A percentile compares a stretch with the other conserved stretches of the same genome.
Evolutionary conservation across 2,329 filamentous ascomycete genomes (phyloP).

Genomic region (Colletotrichum coccodes): DNA sequence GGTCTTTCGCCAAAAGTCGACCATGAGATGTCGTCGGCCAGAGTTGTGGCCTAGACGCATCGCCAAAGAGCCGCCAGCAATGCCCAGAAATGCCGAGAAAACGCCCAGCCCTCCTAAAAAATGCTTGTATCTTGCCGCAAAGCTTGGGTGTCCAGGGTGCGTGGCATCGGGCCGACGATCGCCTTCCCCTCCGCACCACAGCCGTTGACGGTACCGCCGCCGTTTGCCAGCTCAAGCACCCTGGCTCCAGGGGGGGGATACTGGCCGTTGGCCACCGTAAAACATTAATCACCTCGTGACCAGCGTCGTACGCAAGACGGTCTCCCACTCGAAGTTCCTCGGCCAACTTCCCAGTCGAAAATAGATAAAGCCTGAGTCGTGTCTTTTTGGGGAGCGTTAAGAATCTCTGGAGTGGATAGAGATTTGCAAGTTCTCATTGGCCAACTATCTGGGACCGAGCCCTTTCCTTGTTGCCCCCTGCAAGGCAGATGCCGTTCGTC

Average conservation of each 20-base stretch:
- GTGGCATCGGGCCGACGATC: not conserved
- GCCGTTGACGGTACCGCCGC: not conserved
- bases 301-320: not conserved
- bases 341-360: not conserved
- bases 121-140: constrained; percentile 24
- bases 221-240: not conserved
- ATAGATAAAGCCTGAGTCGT: constrained; percentile 12
- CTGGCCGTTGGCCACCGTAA: not conserved
- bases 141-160: constrained; percentile 5
- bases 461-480: too few species aligned
- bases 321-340: not conserved
- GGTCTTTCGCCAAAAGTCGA: not conserved
- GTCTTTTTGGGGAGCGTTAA: not conserved
- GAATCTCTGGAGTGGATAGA: too few species aligned
- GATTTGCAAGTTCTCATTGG: too few species aligned
- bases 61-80: not conserved
- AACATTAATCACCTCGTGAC: not conserved
- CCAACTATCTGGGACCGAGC: too few species aligned
- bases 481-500: not conserved
- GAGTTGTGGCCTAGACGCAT: constrained; percentile 9
- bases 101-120: constrained; percentile 15
- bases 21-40: not conserved
- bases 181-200: not conserved
- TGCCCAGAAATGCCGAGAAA: constrained; percentile 26
- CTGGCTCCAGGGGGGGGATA: not conserved